A percentile compares a stretch with the other conserved stretches of the same genome.
phyloP scores from a whole-genome alignment of 805 yeast species.

The Lipomyces starkeyi region DNA sequence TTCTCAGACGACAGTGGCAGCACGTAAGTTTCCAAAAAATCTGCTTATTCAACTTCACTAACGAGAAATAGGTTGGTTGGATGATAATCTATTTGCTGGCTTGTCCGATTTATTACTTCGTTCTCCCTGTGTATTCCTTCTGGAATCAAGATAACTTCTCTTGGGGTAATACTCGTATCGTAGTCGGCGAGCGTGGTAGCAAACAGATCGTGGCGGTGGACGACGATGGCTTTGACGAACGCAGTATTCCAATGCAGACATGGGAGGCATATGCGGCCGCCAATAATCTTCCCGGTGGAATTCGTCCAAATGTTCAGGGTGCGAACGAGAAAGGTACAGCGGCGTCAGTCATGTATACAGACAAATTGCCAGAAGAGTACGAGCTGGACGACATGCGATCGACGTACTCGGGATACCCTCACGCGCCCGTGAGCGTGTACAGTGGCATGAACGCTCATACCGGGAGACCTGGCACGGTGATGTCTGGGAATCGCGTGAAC shows the following conservation, averaged over 20 bases:
- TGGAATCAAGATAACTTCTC: conserved; percentile 71
- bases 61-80: conserved; percentile 54
- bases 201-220: conserved; percentile 50
- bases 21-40: conserved; percentile 39
- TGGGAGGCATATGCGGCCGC: conserved; percentile 49
- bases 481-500: conserved; percentile 1
- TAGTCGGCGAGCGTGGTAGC: conserved; percentile 60
- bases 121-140: conserved; percentile 63
- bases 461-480: conserved; percentile 2
- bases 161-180: conserved; percentile 70
- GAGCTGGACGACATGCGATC: conserved; percentile 46
- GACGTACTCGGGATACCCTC: conserved; percentile 28
- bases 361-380: conserved; percentile 44
- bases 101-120: conserved; percentile 66
- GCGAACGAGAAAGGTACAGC: conserved; percentile 26
- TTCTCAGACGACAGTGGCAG: conserved; percentile 53
- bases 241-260: conserved; percentile 47
- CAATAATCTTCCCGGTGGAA: conserved; percentile 47
- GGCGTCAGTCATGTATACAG: conserved; percentile 13
- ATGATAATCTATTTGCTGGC: conserved; percentile 63
- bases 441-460: conserved; percentile 14
- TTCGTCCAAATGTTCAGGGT: conserved; percentile 27
- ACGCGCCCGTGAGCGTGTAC: conserved; percentile 17
- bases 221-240: conserved; percentile 48
- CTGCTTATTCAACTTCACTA: conserved; percentile 36